These are phyloP conservation scores for Fusarium hainanense DNA, from an alignment of 2,329 filamentous ascomycete species.

Conservation along the genomic window DNA sequence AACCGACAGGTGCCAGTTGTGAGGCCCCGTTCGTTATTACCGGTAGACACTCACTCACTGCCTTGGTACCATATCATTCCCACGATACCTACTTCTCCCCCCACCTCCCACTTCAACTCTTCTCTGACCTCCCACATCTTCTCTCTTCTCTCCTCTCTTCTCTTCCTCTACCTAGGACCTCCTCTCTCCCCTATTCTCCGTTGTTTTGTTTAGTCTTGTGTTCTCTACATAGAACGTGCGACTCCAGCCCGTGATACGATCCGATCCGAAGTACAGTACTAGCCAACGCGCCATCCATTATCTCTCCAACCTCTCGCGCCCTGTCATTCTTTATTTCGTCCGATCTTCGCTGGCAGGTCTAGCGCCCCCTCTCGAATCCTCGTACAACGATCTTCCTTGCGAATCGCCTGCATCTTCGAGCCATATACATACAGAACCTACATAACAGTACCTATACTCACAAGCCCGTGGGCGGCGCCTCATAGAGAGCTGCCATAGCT, in stretches of 20 bases:
- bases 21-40: constrained; percentile 31
- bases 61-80: constrained; percentile 25
- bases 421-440: neutral
- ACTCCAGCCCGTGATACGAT: constrained; percentile 37
- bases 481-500: constrained; percentile 50
- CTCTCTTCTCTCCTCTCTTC: constrained; percentile 28
- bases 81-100: constrained; percentile 31
- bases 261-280: neutral
- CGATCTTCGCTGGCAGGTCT: constrained; percentile 38
- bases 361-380: constrained; percentile 21
- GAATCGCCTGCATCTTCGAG: constrained; percentile 22
- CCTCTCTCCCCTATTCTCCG: constrained; percentile 15
- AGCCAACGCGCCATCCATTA: constrained; percentile 32
- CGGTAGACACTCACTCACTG: constrained; percentile 4
- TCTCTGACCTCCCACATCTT: constrained; percentile 23
- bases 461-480: constrained; percentile 43
- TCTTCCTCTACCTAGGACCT: constrained; percentile 23
- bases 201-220: constrained; percentile 21
- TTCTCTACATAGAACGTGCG: constrained; percentile 32
- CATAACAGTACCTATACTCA: constrained; percentile 20
- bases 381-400: constrained; percentile 24
- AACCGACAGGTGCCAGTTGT: constrained; percentile 38
- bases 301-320: constrained; percentile 25
- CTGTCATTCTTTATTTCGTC: constrained; percentile 32
- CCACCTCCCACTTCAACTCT: constrained; percentile 33